These are phyloP conservation scores for Discostella pseudostelligera DNA, from an alignment of 108 stramenopile genomes.

Conservation along the genomic window DNA sequence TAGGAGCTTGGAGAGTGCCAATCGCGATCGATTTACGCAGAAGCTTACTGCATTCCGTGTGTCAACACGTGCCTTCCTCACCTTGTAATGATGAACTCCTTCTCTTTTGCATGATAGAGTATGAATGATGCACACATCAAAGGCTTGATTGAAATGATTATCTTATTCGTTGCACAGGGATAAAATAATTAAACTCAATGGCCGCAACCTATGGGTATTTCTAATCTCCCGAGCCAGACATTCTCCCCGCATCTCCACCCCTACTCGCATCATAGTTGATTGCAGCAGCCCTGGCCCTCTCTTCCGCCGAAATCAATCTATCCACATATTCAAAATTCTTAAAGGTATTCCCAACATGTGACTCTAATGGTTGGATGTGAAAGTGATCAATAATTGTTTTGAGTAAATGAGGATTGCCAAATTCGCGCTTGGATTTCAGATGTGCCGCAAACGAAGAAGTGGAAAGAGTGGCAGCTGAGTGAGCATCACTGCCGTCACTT, in stretches of 20 bases:
- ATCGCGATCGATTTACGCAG: slow-evolving; percentile 96
- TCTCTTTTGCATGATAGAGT: not conserved
- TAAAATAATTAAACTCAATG: not conserved
- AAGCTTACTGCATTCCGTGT: slow-evolving; percentile 95
- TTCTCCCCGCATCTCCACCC: not conserved
- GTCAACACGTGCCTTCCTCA: slow-evolving; percentile 88
- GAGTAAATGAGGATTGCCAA: slow-evolving; percentile 39
- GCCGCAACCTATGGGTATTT: not conserved
- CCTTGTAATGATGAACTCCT: slow-evolving; percentile 56
- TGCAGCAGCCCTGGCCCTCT: slow-evolving; percentile 36
- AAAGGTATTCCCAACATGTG: slow-evolving; percentile 20
- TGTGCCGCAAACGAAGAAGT: slow-evolving; percentile 31
- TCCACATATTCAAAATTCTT: slow-evolving; percentile 33
- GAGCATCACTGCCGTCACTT: not conserved
- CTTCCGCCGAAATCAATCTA: slow-evolving; percentile 33
- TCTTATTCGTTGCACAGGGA: not conserved
- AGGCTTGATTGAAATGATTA: not conserved
- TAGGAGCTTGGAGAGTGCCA: slow-evolving; percentile 90
- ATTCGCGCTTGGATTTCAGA: slow-evolving; percentile 38
- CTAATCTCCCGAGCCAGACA: not conserved
- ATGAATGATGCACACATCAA: not conserved
- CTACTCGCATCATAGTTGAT: slow-evolving; percentile 13
- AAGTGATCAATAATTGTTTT: slow-evolving; percentile 37
- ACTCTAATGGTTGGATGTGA: slow-evolving; percentile 27
- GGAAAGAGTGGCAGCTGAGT: not conserved